phyloP scores from a whole-genome alignment of 1,284 basidiomycete genomes.

The Tilletia setariae region DNA sequence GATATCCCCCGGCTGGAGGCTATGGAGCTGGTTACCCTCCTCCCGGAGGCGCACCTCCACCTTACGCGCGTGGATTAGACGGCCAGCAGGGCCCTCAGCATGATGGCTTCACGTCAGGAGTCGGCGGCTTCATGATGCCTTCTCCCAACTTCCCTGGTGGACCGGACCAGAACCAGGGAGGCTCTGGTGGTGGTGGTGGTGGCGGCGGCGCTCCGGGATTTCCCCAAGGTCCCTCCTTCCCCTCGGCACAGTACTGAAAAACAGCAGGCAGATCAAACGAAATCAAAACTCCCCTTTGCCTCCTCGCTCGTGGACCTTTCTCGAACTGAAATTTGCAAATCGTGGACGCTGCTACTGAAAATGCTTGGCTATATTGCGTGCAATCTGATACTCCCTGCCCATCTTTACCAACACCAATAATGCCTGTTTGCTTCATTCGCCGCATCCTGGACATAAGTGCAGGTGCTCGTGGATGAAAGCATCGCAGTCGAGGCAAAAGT shows the following conservation, averaged over 20 bases:
- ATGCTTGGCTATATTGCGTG: too few relatives aligned
- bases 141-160: background rate
- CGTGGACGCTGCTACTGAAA: too few relatives aligned
- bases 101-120: background rate
- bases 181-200: background rate
- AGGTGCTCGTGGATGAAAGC: constrained; percentile 48
- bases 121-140: constrained; percentile 15
- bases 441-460: constrained; percentile 50
- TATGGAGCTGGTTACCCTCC: constrained; percentile 1
- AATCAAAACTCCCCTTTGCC: too few relatives aligned
- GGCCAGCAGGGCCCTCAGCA: background rate
- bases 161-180: background rate
- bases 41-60: background rate
- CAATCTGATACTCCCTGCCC: background rate
- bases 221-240: constrained; percentile 3
- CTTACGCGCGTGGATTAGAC: background rate
- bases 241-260: constrained; percentile 8
- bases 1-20: constrained; percentile 1
- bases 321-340: too few relatives aligned
- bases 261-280: too few relatives aligned
- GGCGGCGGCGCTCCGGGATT: background rate
- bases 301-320: too few relatives aligned
- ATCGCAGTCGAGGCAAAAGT: constrained; percentile 53
- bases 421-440: background rate
- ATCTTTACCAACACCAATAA: background rate